These are phyloP conservation scores for Ajuga reptans DNA, from an alignment of 305 asterid species.

Conservation along the genomic window DNA sequence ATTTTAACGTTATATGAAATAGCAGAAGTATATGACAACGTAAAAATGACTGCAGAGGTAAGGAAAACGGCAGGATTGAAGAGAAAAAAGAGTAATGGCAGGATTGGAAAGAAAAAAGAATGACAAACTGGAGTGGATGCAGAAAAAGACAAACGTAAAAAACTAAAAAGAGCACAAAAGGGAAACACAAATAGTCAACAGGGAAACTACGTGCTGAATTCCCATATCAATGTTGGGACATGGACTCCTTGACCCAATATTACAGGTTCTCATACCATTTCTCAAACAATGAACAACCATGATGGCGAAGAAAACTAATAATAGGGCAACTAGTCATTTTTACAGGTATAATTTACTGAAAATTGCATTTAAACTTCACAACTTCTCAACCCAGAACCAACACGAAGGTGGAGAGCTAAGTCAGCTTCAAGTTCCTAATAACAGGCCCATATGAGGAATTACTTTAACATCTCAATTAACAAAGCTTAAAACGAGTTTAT, in stretches of 20 bases:
- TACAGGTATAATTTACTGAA: not conserved
- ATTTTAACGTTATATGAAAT: not conserved
- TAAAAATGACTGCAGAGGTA: not conserved
- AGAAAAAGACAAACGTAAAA: not conserved
- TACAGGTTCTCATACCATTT: not conserved
- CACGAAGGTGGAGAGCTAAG: not conserved
- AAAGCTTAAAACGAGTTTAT: slow-evolving; percentile 1
- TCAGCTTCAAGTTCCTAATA: not conserved
- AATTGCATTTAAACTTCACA: not conserved
- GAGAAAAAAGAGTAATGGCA: not conserved
- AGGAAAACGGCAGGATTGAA: not conserved
- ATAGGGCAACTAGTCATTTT: not conserved
- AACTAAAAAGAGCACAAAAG: not conserved
- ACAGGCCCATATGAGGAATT: not conserved
- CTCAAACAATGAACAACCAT: not conserved
- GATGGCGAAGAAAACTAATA: not conserved
- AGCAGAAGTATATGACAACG: slow-evolving; percentile 14
- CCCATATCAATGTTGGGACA: not conserved
- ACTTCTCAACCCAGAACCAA: not conserved
- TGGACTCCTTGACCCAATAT: not conserved
- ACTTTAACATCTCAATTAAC: not conserved
- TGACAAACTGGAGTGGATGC: not conserved
- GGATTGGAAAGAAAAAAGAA: not conserved
- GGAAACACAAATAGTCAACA: not conserved
- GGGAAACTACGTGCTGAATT: not conserved